Conservation (phyloP, 177 flowering plant species). For the Vitis hybrid region DNA sequence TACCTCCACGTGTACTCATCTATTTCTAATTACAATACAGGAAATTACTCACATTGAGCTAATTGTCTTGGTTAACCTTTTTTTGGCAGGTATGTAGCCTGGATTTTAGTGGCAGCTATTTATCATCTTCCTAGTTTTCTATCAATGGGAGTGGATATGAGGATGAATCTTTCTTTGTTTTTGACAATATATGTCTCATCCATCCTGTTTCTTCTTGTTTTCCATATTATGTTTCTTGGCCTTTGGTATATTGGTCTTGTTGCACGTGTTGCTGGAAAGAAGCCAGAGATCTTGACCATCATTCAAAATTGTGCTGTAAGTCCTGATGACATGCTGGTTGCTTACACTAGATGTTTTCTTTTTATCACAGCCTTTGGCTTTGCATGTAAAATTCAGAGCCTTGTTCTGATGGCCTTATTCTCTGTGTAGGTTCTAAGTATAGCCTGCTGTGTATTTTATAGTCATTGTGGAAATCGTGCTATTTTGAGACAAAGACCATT, state of each 20-base stretch:
- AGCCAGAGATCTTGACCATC: constrained; percentile 80
- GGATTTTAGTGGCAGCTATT: constrained; percentile 91
- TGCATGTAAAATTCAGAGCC: neutral
- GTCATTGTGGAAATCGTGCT: constrained; percentile 96
- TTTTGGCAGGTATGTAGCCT: constrained; percentile 77
- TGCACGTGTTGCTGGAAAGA: constrained; percentile 92
- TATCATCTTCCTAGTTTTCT: constrained; percentile 99
- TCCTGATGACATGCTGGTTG: constrained; percentile 11
- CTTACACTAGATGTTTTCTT: neutral
- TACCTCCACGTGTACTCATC: neutral
- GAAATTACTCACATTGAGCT: neutral
- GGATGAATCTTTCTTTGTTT: constrained; percentile 95
- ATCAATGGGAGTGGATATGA: constrained; percentile 99
- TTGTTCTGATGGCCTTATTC: constrained; percentile 2
- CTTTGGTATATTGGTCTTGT: constrained; percentile 98
- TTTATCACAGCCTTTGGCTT: neutral
- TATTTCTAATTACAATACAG: neutral
- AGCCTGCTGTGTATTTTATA: constrained; percentile 97
- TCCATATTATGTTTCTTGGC: constrained; percentile 84
- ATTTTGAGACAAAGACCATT: constrained; percentile 54
- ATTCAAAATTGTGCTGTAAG: constrained; percentile 97
- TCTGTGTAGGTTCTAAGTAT: constrained; percentile 82
- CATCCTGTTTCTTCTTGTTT: constrained; percentile 75
- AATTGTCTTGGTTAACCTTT: constrained; percentile 1
- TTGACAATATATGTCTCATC: constrained; percentile 80